These are phyloP conservation scores for Neurospora africana DNA, from an alignment of 495 filamentous ascomycete species.

Conservation along the genomic window DNA sequence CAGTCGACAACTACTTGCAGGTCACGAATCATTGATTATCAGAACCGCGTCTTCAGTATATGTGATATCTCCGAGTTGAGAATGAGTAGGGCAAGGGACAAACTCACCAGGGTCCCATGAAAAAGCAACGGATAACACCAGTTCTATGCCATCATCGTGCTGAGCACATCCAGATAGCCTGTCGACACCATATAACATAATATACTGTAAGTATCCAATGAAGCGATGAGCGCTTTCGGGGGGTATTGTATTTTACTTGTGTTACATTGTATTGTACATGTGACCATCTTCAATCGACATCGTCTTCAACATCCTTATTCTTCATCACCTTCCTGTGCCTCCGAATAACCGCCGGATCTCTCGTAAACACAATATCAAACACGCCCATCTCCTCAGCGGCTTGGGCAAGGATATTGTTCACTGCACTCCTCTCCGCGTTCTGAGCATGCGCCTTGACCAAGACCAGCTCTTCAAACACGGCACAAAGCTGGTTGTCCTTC, in stretches of 20 bases:
- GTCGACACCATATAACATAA: background rate
- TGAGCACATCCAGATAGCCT: background rate
- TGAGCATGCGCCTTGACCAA: constrained; percentile 32
- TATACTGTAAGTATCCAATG: background rate
- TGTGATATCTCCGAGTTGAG: background rate
- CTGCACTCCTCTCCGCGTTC: constrained; percentile 25
- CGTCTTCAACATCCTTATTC: background rate
- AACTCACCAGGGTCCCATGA: background rate
- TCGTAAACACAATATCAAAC: constrained; percentile 21
- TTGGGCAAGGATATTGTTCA: constrained; percentile 25
- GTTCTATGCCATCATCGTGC: background rate
- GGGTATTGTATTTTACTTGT: background rate
- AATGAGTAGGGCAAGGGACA: background rate
- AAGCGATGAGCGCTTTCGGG: background rate
- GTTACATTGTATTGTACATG: background rate
- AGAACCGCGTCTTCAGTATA: background rate
- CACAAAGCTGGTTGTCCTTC: constrained; percentile 13
- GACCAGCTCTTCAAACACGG: constrained; percentile 22
- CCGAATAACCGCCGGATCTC: constrained; percentile 11
- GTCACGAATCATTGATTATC: background rate
- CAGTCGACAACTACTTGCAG: background rate
- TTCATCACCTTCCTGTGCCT: constrained; percentile 13
- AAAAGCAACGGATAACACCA: background rate
- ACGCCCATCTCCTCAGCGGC: constrained; percentile 49
- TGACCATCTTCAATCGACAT: background rate